A percentile compares a stretch with the other conserved stretches of the same genome.
Evolutionary conservation across 495 filamentous ascomycete genomes (phyloP).

Genomic region (Penicillium argentinense): DNA sequence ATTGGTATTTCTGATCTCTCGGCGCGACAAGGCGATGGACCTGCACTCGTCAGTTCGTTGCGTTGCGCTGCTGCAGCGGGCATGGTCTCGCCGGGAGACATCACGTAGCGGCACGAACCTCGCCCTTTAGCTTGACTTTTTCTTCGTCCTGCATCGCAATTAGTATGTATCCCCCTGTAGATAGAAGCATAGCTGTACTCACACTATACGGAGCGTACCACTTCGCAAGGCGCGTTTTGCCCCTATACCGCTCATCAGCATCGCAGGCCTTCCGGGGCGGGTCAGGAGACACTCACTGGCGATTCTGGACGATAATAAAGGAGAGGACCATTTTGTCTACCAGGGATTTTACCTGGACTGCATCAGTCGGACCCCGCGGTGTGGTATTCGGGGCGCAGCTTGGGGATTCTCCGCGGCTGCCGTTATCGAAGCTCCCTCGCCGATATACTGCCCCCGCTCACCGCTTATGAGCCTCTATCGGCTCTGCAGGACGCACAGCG

Average conservation of each 20-base stretch:
- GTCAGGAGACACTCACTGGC: constrained; percentile 66
- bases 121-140: constrained; percentile 94
- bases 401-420: constrained; percentile 26
- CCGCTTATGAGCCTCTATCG: constrained; percentile 18
- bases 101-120: constrained; percentile 44
- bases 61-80: no score
- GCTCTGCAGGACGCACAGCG: neutral
- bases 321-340: constrained; percentile 71
- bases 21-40: constrained; percentile 97
- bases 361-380: constrained; percentile 19
- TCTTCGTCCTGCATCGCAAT: constrained; percentile 68
- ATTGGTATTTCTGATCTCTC: constrained; percentile 98
- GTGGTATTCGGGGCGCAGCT: constrained; percentile 13
- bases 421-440: constrained; percentile 31
- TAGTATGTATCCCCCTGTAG: neutral
- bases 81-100: no score
- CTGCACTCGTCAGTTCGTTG: constrained; percentile 37
- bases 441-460: constrained; percentile 34
- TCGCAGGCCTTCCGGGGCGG: neutral
- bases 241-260: constrained; percentile 55
- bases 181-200: constrained; percentile 22
- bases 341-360: constrained; percentile 20
- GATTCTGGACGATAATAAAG: constrained; percentile 95
- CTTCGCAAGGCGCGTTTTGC: constrained; percentile 97
- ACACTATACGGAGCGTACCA: constrained; percentile 97